Base-by-base conservation (phyloP, 179 eudicot species). In the Silene vulgaris region DNA sequence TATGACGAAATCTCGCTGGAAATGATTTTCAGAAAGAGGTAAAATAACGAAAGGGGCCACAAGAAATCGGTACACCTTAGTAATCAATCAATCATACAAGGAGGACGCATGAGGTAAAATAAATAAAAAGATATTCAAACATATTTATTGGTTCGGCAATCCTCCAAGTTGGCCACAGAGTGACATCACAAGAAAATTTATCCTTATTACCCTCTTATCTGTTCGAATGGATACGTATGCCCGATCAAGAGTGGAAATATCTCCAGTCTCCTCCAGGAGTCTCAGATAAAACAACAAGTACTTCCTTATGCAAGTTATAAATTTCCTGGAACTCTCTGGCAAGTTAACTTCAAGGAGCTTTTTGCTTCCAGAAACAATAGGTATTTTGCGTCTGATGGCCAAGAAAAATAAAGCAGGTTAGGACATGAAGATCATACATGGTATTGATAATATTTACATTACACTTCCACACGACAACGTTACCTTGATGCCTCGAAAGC, bases 261-360 rank as follows among this genome's bases (percentile, higher is more conserved):
- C 99, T 79, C 93, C 89, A 3, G 93, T 89, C 83, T 93, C 97
- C 80, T 96, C 99, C 89, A 93, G 76, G 69, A 96, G 88, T 78
- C 87, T 91, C 83, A 91, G 77, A 80, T 96, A 96, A 78, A 96
- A 89, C 67, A 93, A 75, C 70, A 96, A 82, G 82, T 96, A 96
- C 85, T 96, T 96, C 81, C 99, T 80, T 70, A 96, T 87, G 86
- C 93, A 96, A 73, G 97, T 93, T 75, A 96, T 96, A 80, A 89
- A 96, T 79, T 96, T 96, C 21, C 99, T 90, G 37, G 97, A 93
- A 83, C 97, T 96, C 84, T 96, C 97, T 52, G 99, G 87, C 75
- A 96, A 82, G 85, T 93, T 89, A 76, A 96, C 99, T 88, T 96
- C 99, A 72, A 96, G 92, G 67, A 74, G 76, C 85, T 79, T 93